These are phyloP conservation scores for Lathyrus tuberosus DNA, from an alignment of 306 rosid genomes.

Conservation along the genomic window DNA sequence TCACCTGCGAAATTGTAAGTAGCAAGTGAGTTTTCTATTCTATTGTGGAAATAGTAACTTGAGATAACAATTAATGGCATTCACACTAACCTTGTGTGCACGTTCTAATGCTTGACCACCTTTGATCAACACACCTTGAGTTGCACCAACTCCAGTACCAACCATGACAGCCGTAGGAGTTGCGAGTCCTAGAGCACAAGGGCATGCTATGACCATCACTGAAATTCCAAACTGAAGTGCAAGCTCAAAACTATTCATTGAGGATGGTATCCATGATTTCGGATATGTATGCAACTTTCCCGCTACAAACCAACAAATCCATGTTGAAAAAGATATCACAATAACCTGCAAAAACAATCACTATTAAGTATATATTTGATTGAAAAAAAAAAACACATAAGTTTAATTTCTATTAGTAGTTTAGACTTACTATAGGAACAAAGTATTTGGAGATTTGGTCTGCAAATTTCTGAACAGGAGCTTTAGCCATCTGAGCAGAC, in stretches of 20 bases:
- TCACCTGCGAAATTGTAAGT: conserved; percentile 51
- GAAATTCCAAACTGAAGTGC: conserved; percentile 91
- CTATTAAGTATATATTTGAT: neutral
- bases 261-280: conserved; percentile 75
- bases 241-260: conserved; percentile 77
- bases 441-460: conserved; percentile 80
- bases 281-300: conserved; percentile 71
- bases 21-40: conserved; percentile 2
- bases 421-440: conserved; percentile 66
- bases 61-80: neutral
- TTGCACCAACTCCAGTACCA: conserved; percentile 91
- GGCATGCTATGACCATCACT: conserved; percentile 95
- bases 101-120: conserved; percentile 87
- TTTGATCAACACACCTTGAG: conserved; percentile 88
- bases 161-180: conserved; percentile 96
- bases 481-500: conserved; percentile 92
- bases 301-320: conserved; percentile 76
- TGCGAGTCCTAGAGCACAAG: conserved; percentile 92
- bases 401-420: neutral
- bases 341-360: conserved; percentile 56
- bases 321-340: conserved; percentile 63
- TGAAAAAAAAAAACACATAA: too few species aligned
- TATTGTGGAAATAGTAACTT: neutral
- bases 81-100: conserved; percentile 68
- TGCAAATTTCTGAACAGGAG: conserved; percentile 86